Evolutionary conservation across 1,284 basidiomycete genomes (phyloP).

Genomic region (Apiotrichum mycotoxinovorans): DNA sequence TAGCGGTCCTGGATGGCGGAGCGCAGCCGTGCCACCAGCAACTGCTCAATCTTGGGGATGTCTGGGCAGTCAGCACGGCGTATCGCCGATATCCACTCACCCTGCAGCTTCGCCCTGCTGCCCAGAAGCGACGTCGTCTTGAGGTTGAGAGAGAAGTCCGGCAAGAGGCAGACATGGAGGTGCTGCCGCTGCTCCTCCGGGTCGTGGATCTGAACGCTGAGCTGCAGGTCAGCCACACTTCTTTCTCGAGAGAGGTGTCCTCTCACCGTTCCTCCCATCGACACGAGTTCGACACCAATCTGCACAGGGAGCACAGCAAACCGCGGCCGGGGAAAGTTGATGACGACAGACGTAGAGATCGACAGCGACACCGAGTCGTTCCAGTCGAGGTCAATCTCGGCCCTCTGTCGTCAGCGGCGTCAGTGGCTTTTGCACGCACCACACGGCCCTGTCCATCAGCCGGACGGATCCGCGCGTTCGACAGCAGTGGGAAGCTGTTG

Average conservation of each 20-base stretch:
- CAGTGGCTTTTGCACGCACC: constrained; percentile 33
- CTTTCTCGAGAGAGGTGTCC: constrained; percentile 8
- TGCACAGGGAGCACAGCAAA: constrained; percentile 58
- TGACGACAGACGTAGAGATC: constrained; percentile 56
- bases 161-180: constrained; percentile 55
- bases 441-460: constrained; percentile 55
- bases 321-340: constrained; percentile 57
- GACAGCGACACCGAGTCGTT: constrained; percentile 54
- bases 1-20: constrained; percentile 54
- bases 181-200: constrained; percentile 43
- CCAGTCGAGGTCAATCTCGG: constrained; percentile 59
- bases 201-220: constrained; percentile 44
- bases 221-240: constrained; percentile 21
- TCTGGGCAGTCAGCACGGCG: constrained; percentile 41
- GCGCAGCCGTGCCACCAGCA: constrained; percentile 54
- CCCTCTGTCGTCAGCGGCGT: constrained; percentile 42
- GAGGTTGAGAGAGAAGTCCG: constrained; percentile 57
- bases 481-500: constrained; percentile 53
- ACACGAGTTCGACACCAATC: constrained; percentile 55
- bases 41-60: constrained; percentile 59
- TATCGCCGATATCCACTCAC: constrained; percentile 22
- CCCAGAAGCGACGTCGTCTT: constrained; percentile 56
- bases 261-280: constrained; percentile 55
- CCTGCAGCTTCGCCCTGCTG: constrained; percentile 56
- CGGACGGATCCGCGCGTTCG: constrained; percentile 56